Evolutionary conservation across 2,329 filamentous ascomycete species (phyloP), one percentile per base, ranked within the genome.

Genomic region (Nemania sp.): DNA sequence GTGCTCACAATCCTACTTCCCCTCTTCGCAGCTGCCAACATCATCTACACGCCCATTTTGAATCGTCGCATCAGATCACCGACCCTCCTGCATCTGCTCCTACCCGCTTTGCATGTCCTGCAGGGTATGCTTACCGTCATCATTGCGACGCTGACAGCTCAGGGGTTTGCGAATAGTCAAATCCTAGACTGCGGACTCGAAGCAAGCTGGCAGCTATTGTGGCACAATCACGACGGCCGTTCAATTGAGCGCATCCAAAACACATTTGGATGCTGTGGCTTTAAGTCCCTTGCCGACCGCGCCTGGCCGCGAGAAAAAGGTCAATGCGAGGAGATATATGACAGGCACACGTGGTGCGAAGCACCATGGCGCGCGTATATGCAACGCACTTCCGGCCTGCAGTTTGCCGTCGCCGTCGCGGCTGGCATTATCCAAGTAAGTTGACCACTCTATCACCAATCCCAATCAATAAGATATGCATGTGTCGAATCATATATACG

Each of bases 221-320:
- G 83, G 72, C 76, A 71, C 0, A 72, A 74, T 0, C 87, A 89
- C 67, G 81, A 92, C 62, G 73, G 75, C 5, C 70, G 72, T 0
- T 77, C 82, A 1, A 85, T 93, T 64, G 81, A 83, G 49, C 77
- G 79, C 1, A 90, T 93, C 58, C 91, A 93, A 74, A 88, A 93
- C 74, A 77, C 84, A 0, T 85, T 92, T 35, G 76, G 85, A 7
- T 93, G 91, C 80, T 93, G 91, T 72, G 91, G 91, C 0, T 81
- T 92, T 38, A 83, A 83, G 63, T 84, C 82, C 4, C 75, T 87
- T 29, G 78, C 76, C 32, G 90, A 93, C 73, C 87, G 86, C 71
- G 85, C 87, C 0, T 92, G 85, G 81, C 91, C 91, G 0, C 69
- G 10, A 0, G 67, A 55, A 27, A 59, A 58, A 43, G 67, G 3